phyloP scores from a whole-genome alignment of 495 filamentous ascomycete genomes.

The Bathelium albidoporum region DNA sequence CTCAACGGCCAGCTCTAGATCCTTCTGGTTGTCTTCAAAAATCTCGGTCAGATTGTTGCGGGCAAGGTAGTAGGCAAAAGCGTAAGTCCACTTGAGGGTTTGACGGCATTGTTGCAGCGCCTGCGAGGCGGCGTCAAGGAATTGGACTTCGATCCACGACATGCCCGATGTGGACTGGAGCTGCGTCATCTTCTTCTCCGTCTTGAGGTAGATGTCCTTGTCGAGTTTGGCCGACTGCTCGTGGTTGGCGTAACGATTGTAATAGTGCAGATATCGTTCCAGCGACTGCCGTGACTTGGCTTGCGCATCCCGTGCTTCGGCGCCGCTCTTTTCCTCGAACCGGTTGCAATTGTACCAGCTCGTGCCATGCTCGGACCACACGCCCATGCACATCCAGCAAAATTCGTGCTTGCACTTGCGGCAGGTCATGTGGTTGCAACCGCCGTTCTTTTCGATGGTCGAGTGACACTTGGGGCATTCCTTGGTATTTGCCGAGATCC shows the following conservation, averaged over 20 bases:
- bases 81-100: constrained; percentile 98
- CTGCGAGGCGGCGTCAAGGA: constrained; percentile 83
- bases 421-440: constrained; percentile 99
- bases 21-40: constrained; percentile 98
- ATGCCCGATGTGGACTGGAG: constrained; percentile 86
- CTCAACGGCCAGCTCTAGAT: constrained; percentile 93
- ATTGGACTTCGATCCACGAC: constrained; percentile 99
- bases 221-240: constrained; percentile 96
- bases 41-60: constrained; percentile 94
- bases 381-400: constrained; percentile 99
- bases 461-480: constrained; percentile 93
- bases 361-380: constrained; percentile 98
- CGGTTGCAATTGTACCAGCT: constrained; percentile 99
- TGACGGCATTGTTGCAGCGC: constrained; percentile 91
- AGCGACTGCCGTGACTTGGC: constrained; percentile 80
- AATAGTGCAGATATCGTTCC: constrained; percentile 94
- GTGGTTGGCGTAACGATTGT: constrained; percentile 97
- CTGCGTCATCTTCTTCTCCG: constrained; percentile 97
- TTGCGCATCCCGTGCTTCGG: constrained; percentile 80
- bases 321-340: constrained; percentile 89
- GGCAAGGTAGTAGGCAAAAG: constrained; percentile 91
- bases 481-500: constrained; percentile 98
- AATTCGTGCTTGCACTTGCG: constrained; percentile 98
- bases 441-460: constrained; percentile 98
- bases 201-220: constrained; percentile 91